Conservation (phyloP, 2,329 filamentous ascomycete genomes). For the Talaromyces sp. region DNA sequence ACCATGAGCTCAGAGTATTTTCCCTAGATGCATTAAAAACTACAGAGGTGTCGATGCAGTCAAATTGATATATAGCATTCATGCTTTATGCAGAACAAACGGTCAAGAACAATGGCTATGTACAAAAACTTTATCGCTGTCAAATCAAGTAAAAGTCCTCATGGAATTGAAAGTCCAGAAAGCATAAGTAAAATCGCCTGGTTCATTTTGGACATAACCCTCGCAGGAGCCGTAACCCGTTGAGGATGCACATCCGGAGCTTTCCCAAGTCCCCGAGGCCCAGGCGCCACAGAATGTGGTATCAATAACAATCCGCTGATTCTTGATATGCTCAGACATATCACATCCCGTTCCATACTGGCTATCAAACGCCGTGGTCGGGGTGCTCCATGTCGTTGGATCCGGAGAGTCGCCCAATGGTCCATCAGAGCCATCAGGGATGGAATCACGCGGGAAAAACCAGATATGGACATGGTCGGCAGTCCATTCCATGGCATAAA, state of each 20-base stretch:
- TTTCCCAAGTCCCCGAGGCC: slow-evolving; percentile 66
- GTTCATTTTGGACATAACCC: slow-evolving; percentile 66
- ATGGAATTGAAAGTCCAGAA: slow-evolving; percentile 74
- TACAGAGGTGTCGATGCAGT: too few relatives aligned
- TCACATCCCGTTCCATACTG: slow-evolving; percentile 58
- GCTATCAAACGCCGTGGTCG: slow-evolving; percentile 56
- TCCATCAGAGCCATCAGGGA: slow-evolving; percentile 57
- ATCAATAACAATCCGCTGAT: slow-evolving; percentile 67
- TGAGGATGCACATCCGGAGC: slow-evolving; percentile 52
- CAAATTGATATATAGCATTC: too few relatives aligned
- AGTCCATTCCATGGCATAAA: slow-evolving; percentile 75
- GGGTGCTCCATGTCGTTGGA: slow-evolving; percentile 65
- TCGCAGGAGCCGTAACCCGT: slow-evolving; percentile 60
- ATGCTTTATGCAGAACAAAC: too few relatives aligned
- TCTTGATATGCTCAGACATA: slow-evolving; percentile 61
- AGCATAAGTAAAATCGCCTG: slow-evolving; percentile 61
- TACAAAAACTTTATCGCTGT: too few relatives aligned
- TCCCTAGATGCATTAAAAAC: too few relatives aligned
- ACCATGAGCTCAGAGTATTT: too few relatives aligned
- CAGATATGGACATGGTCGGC: slow-evolving; percentile 65
- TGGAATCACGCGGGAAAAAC: slow-evolving; percentile 62
- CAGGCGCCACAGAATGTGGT: slow-evolving; percentile 84
- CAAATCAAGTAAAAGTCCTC: slow-evolving; percentile 50
- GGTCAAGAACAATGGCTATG: too few relatives aligned
- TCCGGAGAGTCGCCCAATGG: slow-evolving; percentile 55